A percentile compares a stretch with the other conserved stretches of the same genome.
phyloP scores from a whole-genome alignment of 1,139 yeast genomes.

The Pichia sp. region DNA sequence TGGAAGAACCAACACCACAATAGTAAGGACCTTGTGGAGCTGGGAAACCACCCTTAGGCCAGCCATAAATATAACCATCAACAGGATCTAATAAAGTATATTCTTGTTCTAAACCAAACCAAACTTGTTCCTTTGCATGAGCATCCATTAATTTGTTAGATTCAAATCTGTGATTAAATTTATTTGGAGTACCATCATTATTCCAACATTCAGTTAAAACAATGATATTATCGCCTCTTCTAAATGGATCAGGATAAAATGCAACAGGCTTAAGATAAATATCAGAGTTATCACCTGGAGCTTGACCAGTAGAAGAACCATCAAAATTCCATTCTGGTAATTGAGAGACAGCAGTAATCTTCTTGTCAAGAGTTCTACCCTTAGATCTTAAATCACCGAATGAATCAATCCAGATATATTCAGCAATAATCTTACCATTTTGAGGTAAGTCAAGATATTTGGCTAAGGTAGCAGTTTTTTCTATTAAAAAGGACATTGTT shows the following conservation, averaged over 20 bases:
- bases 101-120: constrained; percentile 99
- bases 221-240: constrained; percentile 94
- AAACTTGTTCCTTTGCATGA: constrained; percentile 74
- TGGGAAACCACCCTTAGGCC: constrained; percentile 99
- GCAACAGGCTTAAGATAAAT: constrained; percentile 91
- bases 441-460: constrained; percentile 83
- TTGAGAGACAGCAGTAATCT: constrained; percentile 70
- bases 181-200: constrained; percentile 98
- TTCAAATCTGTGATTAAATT: constrained; percentile 96
- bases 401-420: constrained; percentile 97
- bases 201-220: constrained; percentile 97
- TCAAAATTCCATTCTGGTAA: constrained; percentile 99
- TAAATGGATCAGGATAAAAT: constrained; percentile 91
- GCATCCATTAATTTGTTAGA: constrained; percentile 95
- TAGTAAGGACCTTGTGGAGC: constrained; percentile 99
- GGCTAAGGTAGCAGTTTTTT: constrained; percentile 69
- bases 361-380: constrained; percentile 75
- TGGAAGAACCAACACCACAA: constrained; percentile 99
- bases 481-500: constrained; percentile 30
- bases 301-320: constrained; percentile 98
- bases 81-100: constrained; percentile 87
- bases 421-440: constrained; percentile 84
- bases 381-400: constrained; percentile 89
- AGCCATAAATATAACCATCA: constrained; percentile 84
- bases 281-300: constrained; percentile 97